These are phyloP conservation scores for Juglanconis oblonga DNA, from an alignment of 2,329 filamentous ascomycete genomes.

Conservation along the genomic window DNA sequence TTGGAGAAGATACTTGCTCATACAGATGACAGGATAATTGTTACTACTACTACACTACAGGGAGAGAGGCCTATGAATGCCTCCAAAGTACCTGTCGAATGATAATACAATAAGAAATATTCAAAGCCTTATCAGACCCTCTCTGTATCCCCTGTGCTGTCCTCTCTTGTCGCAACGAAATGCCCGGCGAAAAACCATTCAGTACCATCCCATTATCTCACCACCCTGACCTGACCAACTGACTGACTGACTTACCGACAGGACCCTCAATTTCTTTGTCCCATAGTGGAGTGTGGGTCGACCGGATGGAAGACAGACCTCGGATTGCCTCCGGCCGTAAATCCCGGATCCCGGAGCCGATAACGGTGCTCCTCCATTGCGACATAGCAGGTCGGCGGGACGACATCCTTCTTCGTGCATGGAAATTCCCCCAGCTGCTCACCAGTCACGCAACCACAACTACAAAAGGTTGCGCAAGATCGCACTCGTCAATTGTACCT, in stretches of 20 bases:
- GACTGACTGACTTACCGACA: not conserved
- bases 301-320: not conserved
- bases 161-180: too few species aligned
- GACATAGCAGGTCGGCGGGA: not conserved
- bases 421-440: too few species aligned
- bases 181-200: not conserved
- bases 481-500: too few species aligned
- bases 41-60: not conserved
- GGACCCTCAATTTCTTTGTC: not conserved
- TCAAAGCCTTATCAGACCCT: not conserved
- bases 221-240: too few species aligned
- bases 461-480: not conserved
- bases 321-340: not conserved
- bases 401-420: not conserved
- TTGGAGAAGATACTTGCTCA: not conserved
- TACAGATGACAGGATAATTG: constrained; percentile 1
- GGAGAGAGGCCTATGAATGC: constrained; percentile 7
- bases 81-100: constrained; percentile 13
- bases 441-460: too few species aligned
- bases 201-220: too few species aligned
- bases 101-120: constrained; percentile 15
- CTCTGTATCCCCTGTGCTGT: not conserved
- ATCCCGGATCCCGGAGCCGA: not conserved
- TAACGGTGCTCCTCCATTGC: constrained; percentile 2
- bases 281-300: too few species aligned